These are phyloP conservation scores for Chamaenerion angustifolium DNA, from an alignment of 345 rosid genomes.

Conservation along the genomic window DNA sequence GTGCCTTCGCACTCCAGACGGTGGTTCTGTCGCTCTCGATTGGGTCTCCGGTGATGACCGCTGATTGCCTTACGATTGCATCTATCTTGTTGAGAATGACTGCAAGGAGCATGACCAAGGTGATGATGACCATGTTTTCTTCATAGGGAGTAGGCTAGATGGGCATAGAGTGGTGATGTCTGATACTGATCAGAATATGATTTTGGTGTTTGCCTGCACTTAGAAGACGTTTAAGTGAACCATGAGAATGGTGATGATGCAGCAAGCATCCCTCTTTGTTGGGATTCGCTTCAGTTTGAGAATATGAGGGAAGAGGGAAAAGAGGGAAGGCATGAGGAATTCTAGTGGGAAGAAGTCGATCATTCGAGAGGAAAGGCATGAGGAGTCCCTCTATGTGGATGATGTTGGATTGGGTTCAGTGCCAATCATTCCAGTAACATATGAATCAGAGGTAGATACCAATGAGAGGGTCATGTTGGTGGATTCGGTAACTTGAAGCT, in stretches of 20 bases:
- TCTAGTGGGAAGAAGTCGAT: conserved; percentile 92
- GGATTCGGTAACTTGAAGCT: too few relatives aligned
- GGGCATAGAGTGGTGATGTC: conserved; percentile 24
- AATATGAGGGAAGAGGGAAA: conserved; percentile 24
- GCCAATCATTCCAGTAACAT: conserved; percentile 27
- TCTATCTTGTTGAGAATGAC: conserved; percentile 13
- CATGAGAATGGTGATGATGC: too few relatives aligned
- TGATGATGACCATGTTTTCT: conserved; percentile 32
- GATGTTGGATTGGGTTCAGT: conserved; percentile 44
- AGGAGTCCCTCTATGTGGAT: conserved; percentile 46
- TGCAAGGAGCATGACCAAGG: conserved; percentile 9
- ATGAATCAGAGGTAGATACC: conserved; percentile 19
- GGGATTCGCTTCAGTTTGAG: conserved; percentile 69
- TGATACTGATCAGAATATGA: conserved; percentile 33
- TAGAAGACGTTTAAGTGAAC: too few relatives aligned
- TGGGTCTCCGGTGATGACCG: too few relatives aligned
- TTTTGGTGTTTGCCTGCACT: conserved; percentile 20
- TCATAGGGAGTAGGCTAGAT: conserved; percentile 32
- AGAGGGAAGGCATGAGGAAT: conserved; percentile 33
- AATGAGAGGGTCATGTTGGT: conserved; percentile 29
- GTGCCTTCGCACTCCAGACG: too few relatives aligned
- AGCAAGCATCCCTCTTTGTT: too few relatives aligned
- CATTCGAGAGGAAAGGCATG: conserved; percentile 50
- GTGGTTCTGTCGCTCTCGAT: too few relatives aligned
- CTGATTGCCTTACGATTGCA: too few relatives aligned